Base-by-base conservation (phyloP, 495 filamentous ascomycete genomes). In the Penicillium dipodomyicola region DNA sequence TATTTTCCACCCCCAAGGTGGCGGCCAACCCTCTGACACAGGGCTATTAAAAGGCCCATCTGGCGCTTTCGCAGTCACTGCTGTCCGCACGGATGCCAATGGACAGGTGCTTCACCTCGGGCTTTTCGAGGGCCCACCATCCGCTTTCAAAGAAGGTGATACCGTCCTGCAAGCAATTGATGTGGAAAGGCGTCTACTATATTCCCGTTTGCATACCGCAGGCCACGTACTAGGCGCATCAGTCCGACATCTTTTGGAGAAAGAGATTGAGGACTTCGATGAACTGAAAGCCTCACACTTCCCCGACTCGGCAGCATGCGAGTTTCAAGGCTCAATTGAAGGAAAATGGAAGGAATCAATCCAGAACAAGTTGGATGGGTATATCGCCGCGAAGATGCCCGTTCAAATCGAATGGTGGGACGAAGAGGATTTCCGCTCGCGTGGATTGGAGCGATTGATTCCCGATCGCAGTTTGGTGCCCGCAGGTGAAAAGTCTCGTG, bases 1-100 rank as follows among this genome's bases (percentile, higher is more conserved):
- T n/a, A 84, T 87, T 58, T 88, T 88, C 67, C 81, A 87, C 49
- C 77, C 82, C 3, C 84, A 88, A 67, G 85, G 85, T 5, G 85
- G 85, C 40, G 85, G 85, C 33, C 85, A 88, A 61, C 85, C 85
- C 29, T 81, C 77, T 8, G 85, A 88, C 51, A 72, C 70, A 33
- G 85, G 85, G 35, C 55, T 54, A n/a, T 84, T 87, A 54, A 73
- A 56, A 43, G 53, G 58, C 33, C 9, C 64, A 23, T 58, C 57
- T 1, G 33, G 59, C 5, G 65, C 46, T 39, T 85, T 84, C 62
- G 56, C 68, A 15, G 80, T 84, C 30, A 70, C 64, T 2, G 49
- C 56, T 32, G 58, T 27, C 20, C 83, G 83, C 47, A 71, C 67
- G 60, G 74, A 74, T 63, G 69, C 71, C 35, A 62, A 73, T 41